Percentiles rank a stretch among this genome's conserved stretches.
Evolutionary conservation across 2,329 filamentous ascomycete genomes (phyloP).

Genomic region (Ceratocystiopsis minuta): DNA sequence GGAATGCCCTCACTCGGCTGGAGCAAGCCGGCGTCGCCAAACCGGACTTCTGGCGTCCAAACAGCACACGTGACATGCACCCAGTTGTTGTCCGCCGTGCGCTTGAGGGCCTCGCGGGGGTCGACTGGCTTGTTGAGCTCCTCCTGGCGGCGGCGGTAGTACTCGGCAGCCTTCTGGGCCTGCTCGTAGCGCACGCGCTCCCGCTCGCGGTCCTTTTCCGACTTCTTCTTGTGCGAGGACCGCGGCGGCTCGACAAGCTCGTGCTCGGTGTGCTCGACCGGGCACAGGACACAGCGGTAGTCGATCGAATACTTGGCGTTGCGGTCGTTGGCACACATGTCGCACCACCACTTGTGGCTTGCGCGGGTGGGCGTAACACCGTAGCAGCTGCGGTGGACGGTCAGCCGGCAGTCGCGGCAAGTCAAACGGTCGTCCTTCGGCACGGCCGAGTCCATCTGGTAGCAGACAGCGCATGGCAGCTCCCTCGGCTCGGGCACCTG

Average conservation of each 20-base stretch:
- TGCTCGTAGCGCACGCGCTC: conserved; percentile 75
- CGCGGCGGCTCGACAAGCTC: conserved; percentile 75
- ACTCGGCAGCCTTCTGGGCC: conserved; percentile 60
- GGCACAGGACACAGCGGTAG: conserved; percentile 87
- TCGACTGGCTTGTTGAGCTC: conserved; percentile 66
- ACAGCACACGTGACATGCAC: conserved; percentile 87
- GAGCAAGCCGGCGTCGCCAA: conserved; percentile 65
- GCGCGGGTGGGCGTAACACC: conserved; percentile 57
- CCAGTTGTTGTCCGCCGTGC: conserved; percentile 95
- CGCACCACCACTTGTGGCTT: conserved; percentile 76
- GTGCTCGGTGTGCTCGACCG: conserved; percentile 61
- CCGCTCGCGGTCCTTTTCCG: conserved; percentile 76
- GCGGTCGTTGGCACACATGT: conserved; percentile 90
- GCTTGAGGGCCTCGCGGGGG: conserved; percentile 80
- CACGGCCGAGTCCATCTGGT: conserved; percentile 45
- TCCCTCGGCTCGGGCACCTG: conserved; percentile 62
- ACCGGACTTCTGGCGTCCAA: conserved; percentile 85
- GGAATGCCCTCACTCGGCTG: conserved; percentile 82
- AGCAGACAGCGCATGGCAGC: conserved; percentile 75
- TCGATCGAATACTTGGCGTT: conserved; percentile 82
- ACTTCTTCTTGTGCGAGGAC: conserved; percentile 67
- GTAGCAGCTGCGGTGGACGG: conserved; percentile 84
- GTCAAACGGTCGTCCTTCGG: conserved; percentile 51
- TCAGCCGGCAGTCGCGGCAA: conserved; percentile 76
- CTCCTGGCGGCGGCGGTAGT: conserved; percentile 66